A percentile compares a stretch with the other conserved stretches of the same genome.
phyloP scores from a whole-genome alignment of 305 asterid genomes.

The Fraxinus nigra region DNA sequence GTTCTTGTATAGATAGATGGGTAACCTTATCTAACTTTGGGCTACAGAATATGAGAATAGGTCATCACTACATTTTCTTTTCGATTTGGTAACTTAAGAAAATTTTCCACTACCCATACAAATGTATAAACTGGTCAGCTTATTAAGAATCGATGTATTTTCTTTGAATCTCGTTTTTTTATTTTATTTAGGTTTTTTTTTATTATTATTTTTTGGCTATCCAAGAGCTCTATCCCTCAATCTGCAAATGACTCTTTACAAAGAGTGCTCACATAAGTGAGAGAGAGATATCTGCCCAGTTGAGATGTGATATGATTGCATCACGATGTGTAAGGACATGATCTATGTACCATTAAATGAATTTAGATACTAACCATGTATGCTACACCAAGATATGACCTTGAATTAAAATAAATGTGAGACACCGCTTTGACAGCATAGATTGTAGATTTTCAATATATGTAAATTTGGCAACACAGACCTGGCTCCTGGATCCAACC shows the following conservation, averaged over 20 bases:
- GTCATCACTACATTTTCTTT: background rate
- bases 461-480: constrained; percentile 36
- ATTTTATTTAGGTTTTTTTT: no score
- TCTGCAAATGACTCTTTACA: no score
- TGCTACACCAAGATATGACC: constrained; percentile 3
- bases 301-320: no score
- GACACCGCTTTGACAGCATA: background rate
- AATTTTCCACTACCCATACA: background rate
- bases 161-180: no score
- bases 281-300: constrained; percentile 2
- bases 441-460: background rate
- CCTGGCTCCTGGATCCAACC: constrained; percentile 86
- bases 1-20: background rate
- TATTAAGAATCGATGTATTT: background rate
- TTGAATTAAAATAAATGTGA: background rate
- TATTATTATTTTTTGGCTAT: no score
- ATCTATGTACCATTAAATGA: background rate
- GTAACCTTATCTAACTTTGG: background rate
- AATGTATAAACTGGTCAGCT: background rate
- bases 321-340: no score
- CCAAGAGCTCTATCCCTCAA: no score
- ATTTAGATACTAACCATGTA: background rate
- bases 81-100: background rate
- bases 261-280: constrained; percentile 18
- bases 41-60: background rate